phyloP scores from a whole-genome alignment of 768 basidiomycete genomes.

The Rhizopogon vulgaris region DNA sequence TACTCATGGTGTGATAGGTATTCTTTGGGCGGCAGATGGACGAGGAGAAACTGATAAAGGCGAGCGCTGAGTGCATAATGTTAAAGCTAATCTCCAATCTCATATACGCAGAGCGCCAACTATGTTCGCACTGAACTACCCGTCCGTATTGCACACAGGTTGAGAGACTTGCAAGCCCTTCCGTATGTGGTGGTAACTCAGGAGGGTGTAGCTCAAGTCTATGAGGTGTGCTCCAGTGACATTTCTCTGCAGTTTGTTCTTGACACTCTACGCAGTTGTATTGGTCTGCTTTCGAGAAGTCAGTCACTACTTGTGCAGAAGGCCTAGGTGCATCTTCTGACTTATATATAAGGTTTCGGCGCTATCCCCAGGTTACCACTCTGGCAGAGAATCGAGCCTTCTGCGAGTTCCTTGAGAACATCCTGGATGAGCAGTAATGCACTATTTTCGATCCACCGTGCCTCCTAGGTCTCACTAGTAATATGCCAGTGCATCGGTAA shows the following conservation, averaged over 20 bases:
- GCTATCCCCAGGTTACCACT: constrained; percentile 65
- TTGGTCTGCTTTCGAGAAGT: constrained; percentile 86
- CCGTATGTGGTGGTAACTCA: constrained; percentile 86
- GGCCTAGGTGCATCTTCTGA: constrained; percentile 4
- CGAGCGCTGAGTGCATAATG: constrained; percentile 15
- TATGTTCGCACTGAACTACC: constrained; percentile 88
- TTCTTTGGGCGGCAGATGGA: constrained; percentile 85
- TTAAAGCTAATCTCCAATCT: not conserved
- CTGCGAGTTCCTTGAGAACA: constrained; percentile 58
- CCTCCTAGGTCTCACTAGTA: not conserved
- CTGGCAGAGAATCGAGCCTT: constrained; percentile 73
- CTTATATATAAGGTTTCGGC: constrained; percentile 49
- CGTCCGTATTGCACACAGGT: constrained; percentile 79
- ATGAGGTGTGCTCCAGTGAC: constrained; percentile 53
- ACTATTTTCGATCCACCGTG: too few relatives aligned
- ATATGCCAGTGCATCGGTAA: constrained; percentile 56
- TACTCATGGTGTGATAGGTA: constrained; percentile 39
- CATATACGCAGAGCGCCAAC: constrained; percentile 63
- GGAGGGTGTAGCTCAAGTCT: constrained; percentile 76
- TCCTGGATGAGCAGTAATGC: constrained; percentile 70
- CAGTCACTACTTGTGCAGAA: constrained; percentile 8
- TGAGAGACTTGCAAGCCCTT: constrained; percentile 80
- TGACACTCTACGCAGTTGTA: constrained; percentile 50
- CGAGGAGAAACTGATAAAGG: constrained; percentile 72
- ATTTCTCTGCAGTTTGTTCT: not conserved